Percentiles rank a stretch among this genome's conserved stretches.
Evolutionary conservation across 2,329 filamentous ascomycete species (phyloP).

Genomic region (Sordariomycetes sp.): DNA sequence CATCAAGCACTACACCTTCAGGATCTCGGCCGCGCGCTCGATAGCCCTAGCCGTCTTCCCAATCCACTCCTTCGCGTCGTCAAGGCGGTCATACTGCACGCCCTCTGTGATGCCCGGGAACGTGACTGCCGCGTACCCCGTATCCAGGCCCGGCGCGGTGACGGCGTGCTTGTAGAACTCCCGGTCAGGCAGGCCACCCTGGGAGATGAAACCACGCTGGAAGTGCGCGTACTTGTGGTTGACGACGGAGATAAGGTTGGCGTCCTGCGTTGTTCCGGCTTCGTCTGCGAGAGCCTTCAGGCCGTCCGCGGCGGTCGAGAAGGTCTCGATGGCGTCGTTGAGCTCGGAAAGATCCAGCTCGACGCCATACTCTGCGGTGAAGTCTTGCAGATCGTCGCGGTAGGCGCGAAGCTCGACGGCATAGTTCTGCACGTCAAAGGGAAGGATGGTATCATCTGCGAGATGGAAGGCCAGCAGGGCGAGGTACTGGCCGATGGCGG

Average conservation of each 20-base stretch:
- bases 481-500: constrained; percentile 41
- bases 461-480: constrained; percentile 28
- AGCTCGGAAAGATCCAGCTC: constrained; percentile 26
- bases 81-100: constrained; percentile 39
- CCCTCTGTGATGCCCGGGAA: constrained; percentile 58
- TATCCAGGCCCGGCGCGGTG: constrained; percentile 37
- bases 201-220: constrained; percentile 36
- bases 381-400: constrained; percentile 24
- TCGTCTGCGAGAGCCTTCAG: constrained; percentile 20
- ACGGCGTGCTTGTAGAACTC: constrained; percentile 37
- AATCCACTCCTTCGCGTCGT: constrained; percentile 23
- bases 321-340: constrained; percentile 25
- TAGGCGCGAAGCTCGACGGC: constrained; percentile 27
- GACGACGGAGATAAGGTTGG: constrained; percentile 21
- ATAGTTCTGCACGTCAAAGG: constrained; percentile 31
- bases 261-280: constrained; percentile 16
- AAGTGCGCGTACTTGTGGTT: constrained; percentile 39
- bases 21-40: constrained; percentile 21
- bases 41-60: constrained; percentile 23
- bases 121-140: constrained; percentile 29
- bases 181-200: constrained; percentile 33
- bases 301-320: constrained; percentile 20
- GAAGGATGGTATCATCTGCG: constrained; percentile 24
- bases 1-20: constrained; percentile 16
- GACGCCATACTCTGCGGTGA: constrained; percentile 18